Conservation (phyloP, 2,329 filamentous ascomycete species). For the Ustilaginoidea virens region DNA sequence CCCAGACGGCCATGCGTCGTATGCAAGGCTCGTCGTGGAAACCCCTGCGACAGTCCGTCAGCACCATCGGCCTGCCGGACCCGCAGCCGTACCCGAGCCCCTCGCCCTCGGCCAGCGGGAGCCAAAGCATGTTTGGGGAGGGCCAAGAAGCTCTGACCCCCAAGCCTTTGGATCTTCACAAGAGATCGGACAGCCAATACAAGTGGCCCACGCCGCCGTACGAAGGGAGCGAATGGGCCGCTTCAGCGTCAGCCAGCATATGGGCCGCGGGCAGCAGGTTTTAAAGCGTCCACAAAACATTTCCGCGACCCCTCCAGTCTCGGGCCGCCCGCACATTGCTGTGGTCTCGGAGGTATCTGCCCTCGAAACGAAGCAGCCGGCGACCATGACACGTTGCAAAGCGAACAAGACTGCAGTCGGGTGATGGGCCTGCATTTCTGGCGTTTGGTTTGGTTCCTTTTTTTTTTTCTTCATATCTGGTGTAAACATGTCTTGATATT, state of each 20-base stretch:
- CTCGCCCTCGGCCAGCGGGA: conserved; percentile 69
- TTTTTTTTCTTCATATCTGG: too few species aligned
- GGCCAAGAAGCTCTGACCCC: conserved; percentile 45
- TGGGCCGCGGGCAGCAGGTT: conserved; percentile 55
- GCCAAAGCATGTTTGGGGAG: conserved; percentile 59
- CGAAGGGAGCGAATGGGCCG: conserved; percentile 84
- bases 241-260: conserved; percentile 67
- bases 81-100: conserved; percentile 44
- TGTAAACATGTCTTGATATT: too few species aligned
- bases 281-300: conserved; percentile 23
- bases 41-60: conserved; percentile 44
- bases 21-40: conserved; percentile 37
- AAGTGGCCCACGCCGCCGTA: conserved; percentile 96
- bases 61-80: conserved; percentile 42
- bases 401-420: too few species aligned
- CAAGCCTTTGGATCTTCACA: conserved; percentile 55
- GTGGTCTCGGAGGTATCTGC: too few species aligned
- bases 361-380: too few species aligned
- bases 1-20: conserved; percentile 57
- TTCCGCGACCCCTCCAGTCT: too few species aligned
- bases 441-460: too few species aligned
- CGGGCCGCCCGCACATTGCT: conserved; percentile 6
- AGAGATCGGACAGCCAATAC: conserved; percentile 35
- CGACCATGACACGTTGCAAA: too few species aligned
- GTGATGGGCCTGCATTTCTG: too few species aligned